phyloP scores from a whole-genome alignment of 2,329 filamentous ascomycete genomes.

The Thielaviopsis euricoi region DNA sequence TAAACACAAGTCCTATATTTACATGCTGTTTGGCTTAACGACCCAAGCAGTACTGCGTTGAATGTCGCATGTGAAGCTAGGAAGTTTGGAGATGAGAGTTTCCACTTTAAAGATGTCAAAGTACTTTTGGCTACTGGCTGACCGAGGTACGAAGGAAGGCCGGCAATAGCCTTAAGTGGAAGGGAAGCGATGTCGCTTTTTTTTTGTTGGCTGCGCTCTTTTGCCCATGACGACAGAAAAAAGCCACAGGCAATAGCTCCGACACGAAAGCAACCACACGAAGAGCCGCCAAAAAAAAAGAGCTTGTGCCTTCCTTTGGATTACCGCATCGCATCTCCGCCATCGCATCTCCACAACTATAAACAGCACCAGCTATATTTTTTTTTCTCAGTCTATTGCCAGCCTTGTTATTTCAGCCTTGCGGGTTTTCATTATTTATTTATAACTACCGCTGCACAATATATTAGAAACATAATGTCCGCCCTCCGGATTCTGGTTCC shows the following conservation, averaged over 20 bases:
- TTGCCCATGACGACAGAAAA: slow-evolving; percentile 6
- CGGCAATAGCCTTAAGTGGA: slow-evolving; percentile 7
- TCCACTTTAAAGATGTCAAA: background rate
- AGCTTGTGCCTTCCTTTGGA: background rate
- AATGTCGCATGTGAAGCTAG: background rate
- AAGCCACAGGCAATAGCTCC: background rate
- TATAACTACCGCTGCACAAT: background rate
- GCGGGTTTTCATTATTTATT: background rate
- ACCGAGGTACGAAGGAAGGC: slow-evolving; percentile 4
- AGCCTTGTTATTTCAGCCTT: slow-evolving; percentile 3
- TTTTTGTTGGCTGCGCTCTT: background rate
- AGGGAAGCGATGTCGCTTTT: slow-evolving; percentile 11
- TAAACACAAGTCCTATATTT: too few relatives aligned
- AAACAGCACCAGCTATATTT: background rate
- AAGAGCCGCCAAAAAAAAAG: background rate
- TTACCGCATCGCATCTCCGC: background rate
- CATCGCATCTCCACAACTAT: background rate
- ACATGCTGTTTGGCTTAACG: too few relatives aligned
- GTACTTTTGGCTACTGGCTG: slow-evolving; percentile 4
- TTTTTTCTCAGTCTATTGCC: background rate
- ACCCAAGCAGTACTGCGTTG: too few relatives aligned
- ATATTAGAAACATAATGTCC: slow-evolving; percentile 32
- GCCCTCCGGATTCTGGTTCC: slow-evolving; percentile 61
- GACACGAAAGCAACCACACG: background rate
- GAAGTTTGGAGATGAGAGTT: background rate